Conservation (phyloP, 176 grass and related monocot species). For the Triticum turgidum region DNA sequence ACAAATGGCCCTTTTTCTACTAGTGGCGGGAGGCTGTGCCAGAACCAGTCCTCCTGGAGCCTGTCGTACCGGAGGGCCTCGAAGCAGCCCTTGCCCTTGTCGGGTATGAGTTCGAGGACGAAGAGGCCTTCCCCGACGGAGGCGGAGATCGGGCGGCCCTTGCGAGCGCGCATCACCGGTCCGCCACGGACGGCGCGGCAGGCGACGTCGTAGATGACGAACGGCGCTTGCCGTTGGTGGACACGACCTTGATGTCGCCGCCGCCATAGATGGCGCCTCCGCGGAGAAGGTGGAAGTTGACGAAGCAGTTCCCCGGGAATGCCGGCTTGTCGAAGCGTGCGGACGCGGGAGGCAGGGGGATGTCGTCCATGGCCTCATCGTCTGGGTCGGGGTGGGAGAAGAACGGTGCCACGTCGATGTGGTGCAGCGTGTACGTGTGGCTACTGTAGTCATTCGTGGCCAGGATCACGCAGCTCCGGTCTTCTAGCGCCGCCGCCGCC, state of each 20-base stretch:
- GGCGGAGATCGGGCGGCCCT: neutral
- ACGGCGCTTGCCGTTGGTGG: neutral
- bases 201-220: neutral
- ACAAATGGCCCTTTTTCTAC: too few species aligned
- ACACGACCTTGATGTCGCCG: neutral
- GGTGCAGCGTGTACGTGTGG: conserved; percentile 1
- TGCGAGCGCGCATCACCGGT: neutral
- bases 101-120: neutral
- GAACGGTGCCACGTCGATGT: conserved; percentile 10
- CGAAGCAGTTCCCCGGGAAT: neutral
- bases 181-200: neutral
- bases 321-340: neutral
- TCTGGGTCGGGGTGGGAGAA: neutral
- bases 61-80: neutral
- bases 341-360: neutral
- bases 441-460: neutral
- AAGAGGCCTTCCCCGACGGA: neutral
- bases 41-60: conserved; percentile 1
- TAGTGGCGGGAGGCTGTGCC: neutral
- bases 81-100: neutral
- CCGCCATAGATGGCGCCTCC: neutral
- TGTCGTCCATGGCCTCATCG: neutral
- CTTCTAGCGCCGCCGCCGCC: neutral
- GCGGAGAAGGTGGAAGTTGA: neutral
- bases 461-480: neutral